Percentiles rank a stretch among this genome's conserved stretches.
phyloP scores from a whole-genome alignment of 495 filamentous ascomycete species.

The Daldinia grandis region DNA sequence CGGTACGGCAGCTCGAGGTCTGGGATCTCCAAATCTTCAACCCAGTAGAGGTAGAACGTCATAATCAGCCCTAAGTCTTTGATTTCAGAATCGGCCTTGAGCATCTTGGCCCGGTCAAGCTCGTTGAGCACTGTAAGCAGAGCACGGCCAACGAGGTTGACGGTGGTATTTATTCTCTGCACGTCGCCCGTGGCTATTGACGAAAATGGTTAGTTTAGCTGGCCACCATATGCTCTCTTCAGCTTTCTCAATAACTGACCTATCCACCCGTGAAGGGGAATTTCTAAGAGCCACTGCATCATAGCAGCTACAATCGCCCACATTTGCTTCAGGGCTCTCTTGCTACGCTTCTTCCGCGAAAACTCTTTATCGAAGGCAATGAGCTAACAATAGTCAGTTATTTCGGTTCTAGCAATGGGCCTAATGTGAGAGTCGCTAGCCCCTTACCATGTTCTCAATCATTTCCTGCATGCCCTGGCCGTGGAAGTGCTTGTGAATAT shows the following conservation, averaged over 20 bases:
- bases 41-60: conserved; percentile 33
- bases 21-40: conserved; percentile 9
- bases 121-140: conserved; percentile 30
- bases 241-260: conserved; percentile 18
- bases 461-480: conserved; percentile 32
- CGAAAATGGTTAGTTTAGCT: conserved; percentile 19
- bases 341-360: conserved; percentile 29
- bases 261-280: conserved; percentile 28
- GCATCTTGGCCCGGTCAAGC: conserved; percentile 28
- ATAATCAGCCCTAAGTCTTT: conserved; percentile 35
- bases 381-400: conserved; percentile 20
- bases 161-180: conserved; percentile 15
- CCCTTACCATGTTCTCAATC: conserved; percentile 38
- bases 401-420: background rate
- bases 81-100: conserved; percentile 31
- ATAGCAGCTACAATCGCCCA: conserved; percentile 33
- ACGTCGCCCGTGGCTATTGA: conserved; percentile 14
- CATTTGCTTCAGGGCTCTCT: conserved; percentile 27
- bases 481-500: conserved; percentile 31
- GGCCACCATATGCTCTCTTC: background rate
- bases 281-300: conserved; percentile 34
- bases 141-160: conserved; percentile 32
- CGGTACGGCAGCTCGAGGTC: conserved; percentile 21
- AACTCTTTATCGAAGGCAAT: conserved; percentile 33
- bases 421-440: background rate